Percentiles rank a stretch among this genome's conserved stretches.
phyloP scores from a whole-genome alignment of 75 land plant species.

The Gnetum montanum region DNA sequence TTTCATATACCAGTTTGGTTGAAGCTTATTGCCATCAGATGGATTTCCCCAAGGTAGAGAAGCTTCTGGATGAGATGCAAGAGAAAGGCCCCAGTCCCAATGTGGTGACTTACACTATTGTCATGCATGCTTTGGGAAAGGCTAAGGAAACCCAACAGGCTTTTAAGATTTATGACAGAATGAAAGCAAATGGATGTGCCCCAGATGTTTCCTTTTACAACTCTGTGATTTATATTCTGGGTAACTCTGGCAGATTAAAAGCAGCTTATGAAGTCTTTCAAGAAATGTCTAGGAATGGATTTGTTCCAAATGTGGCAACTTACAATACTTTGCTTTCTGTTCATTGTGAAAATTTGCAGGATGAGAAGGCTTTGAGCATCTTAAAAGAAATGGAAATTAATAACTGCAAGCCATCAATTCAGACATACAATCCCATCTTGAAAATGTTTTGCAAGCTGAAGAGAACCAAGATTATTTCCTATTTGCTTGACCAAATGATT shows the following conservation, averaged over 20 bases:
- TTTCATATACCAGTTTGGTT: slow-evolving; percentile 45
- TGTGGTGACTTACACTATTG: slow-evolving; percentile 49
- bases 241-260: slow-evolving; percentile 28
- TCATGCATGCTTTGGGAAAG: slow-evolving; percentile 51
- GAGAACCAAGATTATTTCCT: slow-evolving; percentile 34
- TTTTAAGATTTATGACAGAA: slow-evolving; percentile 38
- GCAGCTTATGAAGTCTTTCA: slow-evolving; percentile 37
- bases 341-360: slow-evolving; percentile 29
- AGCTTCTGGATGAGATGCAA: slow-evolving; percentile 34
- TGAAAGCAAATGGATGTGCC: slow-evolving; percentile 32
- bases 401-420: slow-evolving; percentile 35
- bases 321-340: slow-evolving; percentile 59
- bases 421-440: slow-evolving; percentile 50
- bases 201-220: slow-evolving; percentile 48
- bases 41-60: slow-evolving; percentile 45
- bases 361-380: slow-evolving; percentile 50
- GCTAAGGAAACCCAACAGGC: slow-evolving; percentile 35
- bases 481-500: slow-evolving; percentile 48
- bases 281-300: slow-evolving; percentile 42
- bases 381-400: slow-evolving; percentile 51
- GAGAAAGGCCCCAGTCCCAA: slow-evolving; percentile 32
- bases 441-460: slow-evolving; percentile 37
- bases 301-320: slow-evolving; percentile 37
- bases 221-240: slow-evolving; percentile 30
- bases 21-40: slow-evolving; percentile 41